These are phyloP conservation scores for Flaveria bidentis DNA, from an alignment of 129 eudicot genomes.

Conservation along the genomic window DNA sequence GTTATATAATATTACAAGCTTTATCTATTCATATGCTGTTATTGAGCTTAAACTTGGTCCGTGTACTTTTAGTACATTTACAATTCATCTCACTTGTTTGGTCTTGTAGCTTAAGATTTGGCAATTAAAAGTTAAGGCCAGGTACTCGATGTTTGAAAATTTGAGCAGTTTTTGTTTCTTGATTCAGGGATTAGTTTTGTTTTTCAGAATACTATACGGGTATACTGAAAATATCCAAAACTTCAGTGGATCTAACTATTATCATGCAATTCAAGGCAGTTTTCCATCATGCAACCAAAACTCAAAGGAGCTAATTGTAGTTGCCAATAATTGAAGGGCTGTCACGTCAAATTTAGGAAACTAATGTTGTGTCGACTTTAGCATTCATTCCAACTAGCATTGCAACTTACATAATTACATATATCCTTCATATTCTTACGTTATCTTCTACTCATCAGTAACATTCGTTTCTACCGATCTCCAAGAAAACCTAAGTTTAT, in stretches of 20 bases:
- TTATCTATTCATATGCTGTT: conserved; percentile 1
- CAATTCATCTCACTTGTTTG: neutral
- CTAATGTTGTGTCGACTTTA: neutral
- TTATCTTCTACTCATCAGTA: neutral
- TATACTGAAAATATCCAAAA: too few species aligned
- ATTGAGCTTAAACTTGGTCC: conserved; percentile 14
- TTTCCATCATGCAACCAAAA: too few species aligned
- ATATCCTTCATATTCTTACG: too few species aligned
- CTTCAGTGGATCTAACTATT: too few species aligned
- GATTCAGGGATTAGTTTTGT: neutral
- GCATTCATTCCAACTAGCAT: too few species aligned
- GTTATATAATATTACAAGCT: neutral
- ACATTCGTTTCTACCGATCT: neutral
- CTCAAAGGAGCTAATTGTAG: neutral
- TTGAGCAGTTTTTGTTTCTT: neutral
- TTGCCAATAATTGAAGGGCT: neutral
- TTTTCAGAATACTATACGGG: neutral
- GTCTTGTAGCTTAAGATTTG: neutral
- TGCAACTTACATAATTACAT: too few species aligned
- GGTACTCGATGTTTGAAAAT: neutral
- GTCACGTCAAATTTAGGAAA: neutral
- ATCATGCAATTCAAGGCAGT: too few species aligned
- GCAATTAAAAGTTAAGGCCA: neutral
- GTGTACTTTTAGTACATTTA: conserved; percentile 15
- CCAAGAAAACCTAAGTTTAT: neutral